Evolutionary conservation across 2,329 filamentous ascomycete species (phyloP), one percentile per base, ranked within the genome.

Genomic region (Elsinoe perseae): DNA sequence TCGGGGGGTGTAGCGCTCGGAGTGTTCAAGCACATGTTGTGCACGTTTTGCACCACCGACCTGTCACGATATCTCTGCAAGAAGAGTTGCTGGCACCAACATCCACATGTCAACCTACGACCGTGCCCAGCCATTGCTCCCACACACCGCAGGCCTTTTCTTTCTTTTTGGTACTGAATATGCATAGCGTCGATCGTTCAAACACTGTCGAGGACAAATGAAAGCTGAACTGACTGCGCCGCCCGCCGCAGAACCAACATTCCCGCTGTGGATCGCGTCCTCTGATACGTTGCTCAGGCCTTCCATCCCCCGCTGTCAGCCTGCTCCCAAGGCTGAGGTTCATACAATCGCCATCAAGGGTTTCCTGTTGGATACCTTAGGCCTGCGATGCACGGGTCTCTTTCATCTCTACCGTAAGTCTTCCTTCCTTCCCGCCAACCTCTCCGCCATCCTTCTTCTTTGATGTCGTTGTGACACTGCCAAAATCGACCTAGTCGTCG

Each of bases 261-360:
- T 50, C 18, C 44, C 44, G 44, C 44, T 20, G 10, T 50, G 44
- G 44, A 50, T 50, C 44, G 25, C 44, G 44, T 14, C 44, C 16
- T 50, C 44, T 50, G 44, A 50, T 50, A 50, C 44, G 44, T 27
- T 50, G 9, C 12, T 50, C 44, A 50, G 44, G 44, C 44, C 44
- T 32, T 28, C 44, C 16, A 50, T 30, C 28, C 44, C 38, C 44
- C 44, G 44, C 44, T 50, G 44, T 50, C 44, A 50, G 44, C 44
- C 27, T 50, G 44, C 44, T 30, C 44, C 44, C 44, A 50, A 50
- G 44, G 44, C 44, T 50, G 44, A 50, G 21, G 38, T 36, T 36
- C 32, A 43, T 23, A 43, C 38, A 20, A 5, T 20, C 12, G 38
- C 38, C 38, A 43, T 23, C 38, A 8, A 20, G 16, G 38, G 16